phyloP scores from a whole-genome alignment of 2,329 filamentous ascomycete species.

The Cylindrodendrum hubeiense region DNA sequence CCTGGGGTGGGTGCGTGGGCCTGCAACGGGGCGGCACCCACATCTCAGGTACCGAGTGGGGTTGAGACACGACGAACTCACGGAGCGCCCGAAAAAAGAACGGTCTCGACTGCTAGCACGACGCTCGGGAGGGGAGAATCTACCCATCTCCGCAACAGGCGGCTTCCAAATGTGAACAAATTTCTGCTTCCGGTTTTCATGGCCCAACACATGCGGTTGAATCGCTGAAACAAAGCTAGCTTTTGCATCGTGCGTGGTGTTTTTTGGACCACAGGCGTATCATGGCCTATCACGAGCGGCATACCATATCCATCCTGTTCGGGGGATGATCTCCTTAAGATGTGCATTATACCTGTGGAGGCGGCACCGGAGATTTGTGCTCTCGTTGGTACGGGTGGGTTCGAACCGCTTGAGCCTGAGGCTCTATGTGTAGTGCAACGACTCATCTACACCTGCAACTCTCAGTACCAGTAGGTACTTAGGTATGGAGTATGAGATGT shows the following conservation, averaged over 20 bases:
- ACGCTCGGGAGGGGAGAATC: slow-evolving; percentile 22
- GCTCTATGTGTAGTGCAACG: neutral
- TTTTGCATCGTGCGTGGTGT: neutral
- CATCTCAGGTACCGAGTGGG: slow-evolving; percentile 44
- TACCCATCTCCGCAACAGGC: slow-evolving; percentile 30
- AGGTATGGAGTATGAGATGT: neutral
- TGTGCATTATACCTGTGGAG: slow-evolving; percentile 41
- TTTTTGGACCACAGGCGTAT: slow-evolving; percentile 4
- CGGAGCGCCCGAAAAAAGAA: slow-evolving; percentile 45
- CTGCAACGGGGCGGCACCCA: slow-evolving; percentile 30
- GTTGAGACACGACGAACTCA: slow-evolving; percentile 38
- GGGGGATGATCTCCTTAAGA: slow-evolving; percentile 45
- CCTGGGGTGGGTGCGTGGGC: slow-evolving; percentile 7
- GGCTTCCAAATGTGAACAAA: slow-evolving; percentile 22
- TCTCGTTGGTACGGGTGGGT: slow-evolving; percentile 20
- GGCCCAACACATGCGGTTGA: neutral
- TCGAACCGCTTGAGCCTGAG: neutral
- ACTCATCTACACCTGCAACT: neutral
- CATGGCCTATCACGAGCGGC: neutral
- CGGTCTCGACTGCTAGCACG: slow-evolving; percentile 42
- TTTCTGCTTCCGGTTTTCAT: slow-evolving; percentile 15
- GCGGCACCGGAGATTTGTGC: slow-evolving; percentile 23
- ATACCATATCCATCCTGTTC: slow-evolving; percentile 14
- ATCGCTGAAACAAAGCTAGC: slow-evolving; percentile 17
- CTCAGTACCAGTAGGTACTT: slow-evolving; percentile 1